Percentiles rank a stretch among this genome's conserved stretches.
Evolutionary conservation across 2,329 filamentous ascomycete species (phyloP).

Genomic region (Fusarium nisikadoi): DNA sequence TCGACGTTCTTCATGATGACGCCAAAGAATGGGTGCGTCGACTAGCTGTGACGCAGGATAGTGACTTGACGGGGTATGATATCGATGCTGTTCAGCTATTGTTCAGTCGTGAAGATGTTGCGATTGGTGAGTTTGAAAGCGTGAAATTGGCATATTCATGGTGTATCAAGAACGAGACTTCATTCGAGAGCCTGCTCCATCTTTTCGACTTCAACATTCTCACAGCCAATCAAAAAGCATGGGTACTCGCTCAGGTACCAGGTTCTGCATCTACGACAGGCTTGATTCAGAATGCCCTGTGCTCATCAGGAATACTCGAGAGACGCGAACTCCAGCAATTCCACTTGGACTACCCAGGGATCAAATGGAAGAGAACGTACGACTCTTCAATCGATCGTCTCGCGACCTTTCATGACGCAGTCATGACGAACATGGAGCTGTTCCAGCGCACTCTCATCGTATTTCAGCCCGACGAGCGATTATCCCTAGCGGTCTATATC

Average conservation of each 20-base stretch:
- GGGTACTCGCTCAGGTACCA: not conserved
- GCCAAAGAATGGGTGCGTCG: not conserved
- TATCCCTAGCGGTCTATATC: not conserved
- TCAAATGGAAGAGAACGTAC: not conserved
- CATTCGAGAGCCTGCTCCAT: not conserved
- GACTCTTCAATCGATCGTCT: not conserved
- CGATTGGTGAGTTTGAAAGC: not conserved
- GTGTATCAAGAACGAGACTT: not conserved
- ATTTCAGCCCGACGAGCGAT: not conserved
- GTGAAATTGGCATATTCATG: not conserved
- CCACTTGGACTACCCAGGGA: rapidly evolving
- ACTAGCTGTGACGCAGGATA: rapidly evolving
- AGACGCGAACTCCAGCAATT: not conserved
- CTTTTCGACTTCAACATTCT: constrained; percentile 2
- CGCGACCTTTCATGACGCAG: not conserved
- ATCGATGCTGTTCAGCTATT: not conserved
- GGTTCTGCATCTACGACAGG: rapidly evolving
- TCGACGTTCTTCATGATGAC: not conserved
- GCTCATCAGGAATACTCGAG: not conserved
- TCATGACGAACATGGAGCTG: not conserved
- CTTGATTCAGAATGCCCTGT: not conserved
- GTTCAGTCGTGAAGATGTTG: not conserved
- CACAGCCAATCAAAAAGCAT: not conserved
- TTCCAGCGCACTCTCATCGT: not conserved
- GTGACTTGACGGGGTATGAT: not conserved